Evolutionary conservation across 192 early-diverging fungal genomes (phyloP), one percentile per base, ranked within the genome.

Genomic region (Irineochytrium annulatum): DNA sequence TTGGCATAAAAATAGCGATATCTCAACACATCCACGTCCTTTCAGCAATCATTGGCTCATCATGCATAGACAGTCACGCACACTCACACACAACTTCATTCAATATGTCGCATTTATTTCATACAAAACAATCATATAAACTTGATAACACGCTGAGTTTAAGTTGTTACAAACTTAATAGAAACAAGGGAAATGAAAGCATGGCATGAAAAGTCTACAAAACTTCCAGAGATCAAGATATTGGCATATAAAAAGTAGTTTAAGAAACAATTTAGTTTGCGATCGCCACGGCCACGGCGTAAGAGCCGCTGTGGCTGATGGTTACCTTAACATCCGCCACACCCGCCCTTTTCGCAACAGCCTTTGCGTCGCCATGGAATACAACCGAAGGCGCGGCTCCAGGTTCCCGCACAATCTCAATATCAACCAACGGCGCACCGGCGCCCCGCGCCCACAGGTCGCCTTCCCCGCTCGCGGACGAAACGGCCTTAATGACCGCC

Each of bases 401-500:
- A 35, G 75, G 67, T 6, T 76, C 80, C 19, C 79, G 67, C 30
- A 81, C 51, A 35, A 97, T 85, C 67, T 97, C 94, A 70, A 97
- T 95, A 31, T 97, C 93, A 20, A 78, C 83, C 35, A 97, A 63
- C 24, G 93, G 90, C 1, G 94, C 94, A 29, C 75, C 94, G 34
- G 86, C 83, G 35, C 92, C 92, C 53, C 87, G 71, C 31, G 78
- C 81, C 83, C 85, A 89, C 17, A 94, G 89, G 8, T 41, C 28
- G n/a, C 45, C 46, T 24, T 69, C 69, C 19, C 60, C 44, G 22
- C 74, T 55, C 0, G 77, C 80, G 5, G 85, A 89, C 37, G 85
- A 86, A 24, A 97, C 85, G 14, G 94, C 93, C 83, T 97, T 97
- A 66, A 97, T 79, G 16, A 92, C 90, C 0, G 94, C 91, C 65